Evolutionary conservation across 192 early-diverging fungal genomes (phyloP).

Genomic region (Linnemannia zychae): DNA sequence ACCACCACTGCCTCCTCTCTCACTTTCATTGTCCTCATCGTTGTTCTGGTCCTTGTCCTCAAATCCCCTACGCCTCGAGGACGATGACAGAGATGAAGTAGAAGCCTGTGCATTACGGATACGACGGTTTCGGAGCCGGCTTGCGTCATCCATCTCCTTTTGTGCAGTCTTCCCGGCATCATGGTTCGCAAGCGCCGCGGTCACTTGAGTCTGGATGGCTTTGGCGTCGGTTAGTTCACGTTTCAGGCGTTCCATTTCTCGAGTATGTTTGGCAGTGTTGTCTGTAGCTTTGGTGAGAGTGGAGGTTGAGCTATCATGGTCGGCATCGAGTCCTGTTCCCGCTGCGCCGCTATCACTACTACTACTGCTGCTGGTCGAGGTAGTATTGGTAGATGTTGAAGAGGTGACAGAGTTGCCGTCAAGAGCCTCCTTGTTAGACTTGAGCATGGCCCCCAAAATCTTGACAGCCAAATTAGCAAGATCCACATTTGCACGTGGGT

Average conservation of each 20-base stretch:
- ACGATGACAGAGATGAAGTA: neutral
- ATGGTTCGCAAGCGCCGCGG: neutral
- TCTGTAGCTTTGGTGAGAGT: too few species aligned
- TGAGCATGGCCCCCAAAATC: constrained; percentile 13
- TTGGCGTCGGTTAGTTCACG: constrained; percentile 3
- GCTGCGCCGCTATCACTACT: neutral
- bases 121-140: neutral
- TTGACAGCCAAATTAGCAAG: constrained; percentile 25
- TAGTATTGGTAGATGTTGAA: too few species aligned
- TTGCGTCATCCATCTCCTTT: constrained; percentile 2
- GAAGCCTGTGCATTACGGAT: neutral
- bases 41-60: neutral
- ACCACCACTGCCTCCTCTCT: neutral
- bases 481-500: constrained; percentile 43
- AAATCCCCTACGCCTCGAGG: neutral
- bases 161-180: constrained; percentile 13
- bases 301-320: neutral
- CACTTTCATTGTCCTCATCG: neutral
- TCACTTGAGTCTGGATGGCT: neutral
- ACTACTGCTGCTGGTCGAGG: too few species aligned
- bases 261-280: neutral
- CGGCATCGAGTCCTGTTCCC: neutral
- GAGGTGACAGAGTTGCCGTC: neutral
- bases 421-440: neutral
- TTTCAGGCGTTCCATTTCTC: neutral